These are phyloP conservation scores for Boletus mariae DNA, from an alignment of 1,284 basidiomycete genomes.

Conservation along the genomic window DNA sequence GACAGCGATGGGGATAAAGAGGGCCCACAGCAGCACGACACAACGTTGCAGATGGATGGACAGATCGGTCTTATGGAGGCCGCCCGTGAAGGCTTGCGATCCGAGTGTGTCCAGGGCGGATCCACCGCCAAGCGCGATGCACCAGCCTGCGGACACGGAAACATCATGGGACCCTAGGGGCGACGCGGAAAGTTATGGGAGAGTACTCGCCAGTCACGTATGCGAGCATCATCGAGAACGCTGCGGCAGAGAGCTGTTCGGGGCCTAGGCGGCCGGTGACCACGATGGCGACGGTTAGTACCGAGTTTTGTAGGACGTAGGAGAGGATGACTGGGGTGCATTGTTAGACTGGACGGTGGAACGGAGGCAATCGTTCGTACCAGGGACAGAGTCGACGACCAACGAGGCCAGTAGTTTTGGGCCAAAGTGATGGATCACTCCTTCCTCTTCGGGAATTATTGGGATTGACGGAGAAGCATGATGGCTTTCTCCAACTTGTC, in stretches of 20 bases:
- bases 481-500: not conserved
- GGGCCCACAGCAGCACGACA: constrained; percentile 55
- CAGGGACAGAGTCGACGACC: constrained; percentile 53
- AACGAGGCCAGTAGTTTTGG: constrained; percentile 42
- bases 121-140: constrained; percentile 70
- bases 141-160: constrained; percentile 53
- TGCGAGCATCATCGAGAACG: constrained; percentile 72
- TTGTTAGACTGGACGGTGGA: not conserved
- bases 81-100: constrained; percentile 70
- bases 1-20: constrained; percentile 58
- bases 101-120: constrained; percentile 76
- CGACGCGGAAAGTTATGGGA: constrained; percentile 16
- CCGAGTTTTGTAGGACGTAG: constrained; percentile 69
- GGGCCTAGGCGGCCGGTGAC: constrained; percentile 65
- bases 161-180: constrained; percentile 50
- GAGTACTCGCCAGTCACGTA: constrained; percentile 68
- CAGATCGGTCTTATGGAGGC: constrained; percentile 51
- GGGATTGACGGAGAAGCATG: constrained; percentile 13
- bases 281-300: constrained; percentile 61
- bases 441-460: constrained; percentile 21
- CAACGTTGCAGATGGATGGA: constrained; percentile 70
- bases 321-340: constrained; percentile 47
- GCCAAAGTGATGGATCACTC: constrained; percentile 18
- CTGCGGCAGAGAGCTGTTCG: constrained; percentile 63
- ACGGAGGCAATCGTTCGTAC: constrained; percentile 24